Evolutionary conservation across 1,139 yeast species (phyloP), one percentile per base, ranked within the genome.

Genomic region (Taiozyma sp.): DNA sequence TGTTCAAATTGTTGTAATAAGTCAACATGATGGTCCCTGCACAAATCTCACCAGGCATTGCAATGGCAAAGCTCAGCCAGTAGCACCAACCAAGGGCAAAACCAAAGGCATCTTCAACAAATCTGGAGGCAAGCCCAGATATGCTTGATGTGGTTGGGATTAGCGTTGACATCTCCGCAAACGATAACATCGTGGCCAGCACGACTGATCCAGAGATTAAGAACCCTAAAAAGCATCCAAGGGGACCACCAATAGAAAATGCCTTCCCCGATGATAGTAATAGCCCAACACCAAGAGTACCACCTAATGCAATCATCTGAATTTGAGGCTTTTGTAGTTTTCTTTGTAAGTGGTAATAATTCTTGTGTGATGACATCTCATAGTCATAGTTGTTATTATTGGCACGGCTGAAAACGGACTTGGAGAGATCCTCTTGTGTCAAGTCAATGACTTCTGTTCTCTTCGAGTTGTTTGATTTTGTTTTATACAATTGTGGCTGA

Each of bases 101-200:
- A 0, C 96, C 96, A 65, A 89, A 81, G 0, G 96, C 88, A 58
- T 86, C 91, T 63, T 89, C 96, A 2, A 88, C 89, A 67, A 89
- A 88, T 46, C 96, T 71, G 0, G 93, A 80, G 2, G 90, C 81
- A 29, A 87, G 73, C 0, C 90, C 90, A 2, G 87, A 81, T 23
- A 84, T 86, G 8, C 96, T 95, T 48, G 90, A 91, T 27, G 88
- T 86, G 28, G 87, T 80, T 0, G 96, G 95, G 28, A 88, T 81
- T 55, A 89, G 74, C 0, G 96, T 87, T 12, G 88, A 90, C 87
- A 90, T 86, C 68, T 90, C 97, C 54, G 96, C 88, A 64, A 88
- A 84, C 6, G 92, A 82, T 27, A 84, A 70, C 76, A 88, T 80
- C 1, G 95, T 83, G 3, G 86, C 78, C 44, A 84, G 67, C 0